These are phyloP conservation scores for Limonium bicolor DNA, from an alignment of 148 eudicot genomes.

Conservation along the genomic window DNA sequence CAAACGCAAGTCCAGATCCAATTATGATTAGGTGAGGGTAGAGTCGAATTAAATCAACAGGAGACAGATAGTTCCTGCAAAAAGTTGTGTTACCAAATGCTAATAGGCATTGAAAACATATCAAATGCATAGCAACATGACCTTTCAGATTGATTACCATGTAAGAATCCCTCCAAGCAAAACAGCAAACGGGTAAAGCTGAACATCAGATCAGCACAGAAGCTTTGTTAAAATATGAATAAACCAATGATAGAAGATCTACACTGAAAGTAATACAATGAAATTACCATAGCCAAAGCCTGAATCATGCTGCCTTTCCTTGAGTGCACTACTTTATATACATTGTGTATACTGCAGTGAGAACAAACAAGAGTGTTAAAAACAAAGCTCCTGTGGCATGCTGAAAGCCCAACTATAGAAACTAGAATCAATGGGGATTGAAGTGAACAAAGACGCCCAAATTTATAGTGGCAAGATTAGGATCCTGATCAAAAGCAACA, in stretches of 20 bases:
- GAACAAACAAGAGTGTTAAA: too few species aligned
- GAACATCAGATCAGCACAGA: conserved; percentile 8
- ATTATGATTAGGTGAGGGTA: conserved; percentile 70
- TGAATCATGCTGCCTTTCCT: conserved; percentile 75
- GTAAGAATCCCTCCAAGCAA: conserved; percentile 63
- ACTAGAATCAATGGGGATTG: too few species aligned
- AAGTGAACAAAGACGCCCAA: too few species aligned
- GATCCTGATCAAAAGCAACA: too few species aligned
- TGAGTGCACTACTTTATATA: conserved; percentile 46
- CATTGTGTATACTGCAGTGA: conserved; percentile 63
- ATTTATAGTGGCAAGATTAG: too few species aligned
- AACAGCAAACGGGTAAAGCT: conserved; percentile 78
- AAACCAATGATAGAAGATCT: too few species aligned
- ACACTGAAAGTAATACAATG: too few species aligned
- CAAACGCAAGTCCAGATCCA: conserved; percentile 93
- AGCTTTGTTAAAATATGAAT: too few species aligned
- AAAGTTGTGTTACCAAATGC: not conserved
- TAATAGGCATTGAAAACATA: not conserved
- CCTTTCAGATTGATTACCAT: conserved; percentile 33
- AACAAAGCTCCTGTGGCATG: too few species aligned
- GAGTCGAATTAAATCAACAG: conserved; percentile 39
- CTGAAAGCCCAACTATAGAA: too few species aligned
- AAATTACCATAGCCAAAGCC: conserved; percentile 89
- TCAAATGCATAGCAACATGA: conserved; percentile 1
- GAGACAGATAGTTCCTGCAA: conserved; percentile 83